Conservation (phyloP, 2,329 filamentous ascomycete genomes). For the Xylaria digitata region DNA sequence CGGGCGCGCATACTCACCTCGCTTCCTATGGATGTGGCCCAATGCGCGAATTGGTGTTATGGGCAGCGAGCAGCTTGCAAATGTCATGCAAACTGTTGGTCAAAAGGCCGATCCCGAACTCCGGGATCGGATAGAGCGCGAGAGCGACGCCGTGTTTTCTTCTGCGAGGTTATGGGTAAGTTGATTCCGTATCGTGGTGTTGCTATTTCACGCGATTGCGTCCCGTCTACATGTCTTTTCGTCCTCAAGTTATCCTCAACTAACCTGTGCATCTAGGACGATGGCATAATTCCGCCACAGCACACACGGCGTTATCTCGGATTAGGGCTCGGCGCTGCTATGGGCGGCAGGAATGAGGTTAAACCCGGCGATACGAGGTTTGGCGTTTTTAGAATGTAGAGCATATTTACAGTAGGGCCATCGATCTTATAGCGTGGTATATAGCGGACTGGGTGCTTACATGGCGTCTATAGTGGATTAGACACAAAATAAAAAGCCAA, state of each 20-base stretch:
- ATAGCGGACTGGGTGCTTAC: constrained; percentile 15
- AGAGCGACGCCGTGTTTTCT: constrained; percentile 90
- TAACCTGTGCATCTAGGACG: constrained; percentile 63
- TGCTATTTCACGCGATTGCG: not conserved
- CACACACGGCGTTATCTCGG: constrained; percentile 80
- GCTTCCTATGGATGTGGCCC: constrained; percentile 97
- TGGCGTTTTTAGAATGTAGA: constrained; percentile 85
- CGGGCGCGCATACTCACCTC: constrained; percentile 89
- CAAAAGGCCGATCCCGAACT: constrained; percentile 83
- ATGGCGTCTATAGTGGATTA: constrained; percentile 8
- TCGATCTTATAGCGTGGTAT: constrained; percentile 18
- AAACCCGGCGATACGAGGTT: constrained; percentile 74
- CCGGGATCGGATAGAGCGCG: constrained; percentile 84
- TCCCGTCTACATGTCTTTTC: not conserved
- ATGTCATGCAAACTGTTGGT: constrained; percentile 95
- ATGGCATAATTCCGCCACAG: constrained; percentile 81
- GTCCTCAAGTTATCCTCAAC: not conserved
- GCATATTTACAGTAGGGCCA: not conserved
- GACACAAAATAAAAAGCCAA: constrained; percentile 6
- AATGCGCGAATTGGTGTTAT: constrained; percentile 97
- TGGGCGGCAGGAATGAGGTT: constrained; percentile 73
- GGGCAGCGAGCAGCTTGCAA: constrained; percentile 90
- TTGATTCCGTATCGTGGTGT: constrained; percentile 38
- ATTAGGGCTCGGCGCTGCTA: constrained; percentile 75
- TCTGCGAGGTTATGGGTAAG: constrained; percentile 87